Conservation (phyloP, 495 filamentous ascomycete genomes). For the Penicillium ochrochloron region DNA sequence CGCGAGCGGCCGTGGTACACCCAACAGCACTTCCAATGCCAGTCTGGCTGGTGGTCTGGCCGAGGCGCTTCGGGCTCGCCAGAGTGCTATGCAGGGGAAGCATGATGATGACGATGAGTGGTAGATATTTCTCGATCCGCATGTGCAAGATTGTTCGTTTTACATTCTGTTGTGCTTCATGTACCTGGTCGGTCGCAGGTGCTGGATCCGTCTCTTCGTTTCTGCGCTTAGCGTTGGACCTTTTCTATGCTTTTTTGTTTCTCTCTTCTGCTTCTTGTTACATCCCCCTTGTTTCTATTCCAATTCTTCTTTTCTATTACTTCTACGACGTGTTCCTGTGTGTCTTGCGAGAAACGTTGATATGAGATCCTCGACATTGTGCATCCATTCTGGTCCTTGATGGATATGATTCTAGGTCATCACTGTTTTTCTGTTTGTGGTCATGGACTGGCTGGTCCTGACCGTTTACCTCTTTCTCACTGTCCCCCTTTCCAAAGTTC, state of each 20-base stretch:
- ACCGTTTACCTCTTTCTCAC: not conserved
- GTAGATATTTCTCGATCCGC: constrained; percentile 34
- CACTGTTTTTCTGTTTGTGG: constrained; percentile 11
- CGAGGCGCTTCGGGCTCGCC: constrained; percentile 75
- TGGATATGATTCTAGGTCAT: constrained; percentile 14
- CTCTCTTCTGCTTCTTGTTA: constrained; percentile 12
- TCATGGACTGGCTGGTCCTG: constrained; percentile 22
- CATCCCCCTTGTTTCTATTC: constrained; percentile 12
- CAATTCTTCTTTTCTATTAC: constrained; percentile 15
- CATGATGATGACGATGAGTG: constrained; percentile 74
- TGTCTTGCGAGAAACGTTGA: constrained; percentile 5
- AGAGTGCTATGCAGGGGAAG: constrained; percentile 68
- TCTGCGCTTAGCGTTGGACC: constrained; percentile 36
- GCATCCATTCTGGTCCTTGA: constrained; percentile 22
- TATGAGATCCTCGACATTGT: constrained; percentile 17
- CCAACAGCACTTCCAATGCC: constrained; percentile 65
- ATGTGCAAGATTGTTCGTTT: constrained; percentile 7
- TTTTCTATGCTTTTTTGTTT: constrained; percentile 13
- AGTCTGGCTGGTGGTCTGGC: constrained; percentile 85
- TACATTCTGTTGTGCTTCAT: constrained; percentile 12
- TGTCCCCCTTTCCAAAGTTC: not conserved
- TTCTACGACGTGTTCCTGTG: constrained; percentile 13
- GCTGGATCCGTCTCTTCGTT: constrained; percentile 25
- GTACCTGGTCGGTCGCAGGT: constrained; percentile 20
- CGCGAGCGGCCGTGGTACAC: constrained; percentile 69